A percentile compares a stretch with the other conserved stretches of the same genome.
Evolutionary conservation across 2,329 filamentous ascomycete genomes (phyloP).

Genomic region (Cercospora sp.): DNA sequence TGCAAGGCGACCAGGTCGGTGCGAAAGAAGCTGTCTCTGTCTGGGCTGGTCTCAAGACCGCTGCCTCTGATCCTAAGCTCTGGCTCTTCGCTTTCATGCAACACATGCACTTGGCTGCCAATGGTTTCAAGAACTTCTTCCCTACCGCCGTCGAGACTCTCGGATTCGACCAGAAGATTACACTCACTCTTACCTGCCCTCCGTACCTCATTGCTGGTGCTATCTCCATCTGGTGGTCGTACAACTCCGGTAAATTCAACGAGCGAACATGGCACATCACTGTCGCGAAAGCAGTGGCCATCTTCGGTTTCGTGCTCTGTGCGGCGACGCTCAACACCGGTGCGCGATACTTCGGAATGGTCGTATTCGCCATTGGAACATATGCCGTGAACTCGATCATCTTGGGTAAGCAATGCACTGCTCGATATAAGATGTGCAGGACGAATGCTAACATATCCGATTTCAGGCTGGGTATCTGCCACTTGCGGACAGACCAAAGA

Average conservation of each 20-base stretch:
- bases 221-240: constrained; percentile 37
- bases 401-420: background rate
- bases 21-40: constrained; percentile 47
- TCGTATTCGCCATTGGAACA: constrained; percentile 39
- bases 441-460: background rate
- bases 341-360: constrained; percentile 33
- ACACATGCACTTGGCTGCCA: constrained; percentile 56
- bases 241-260: constrained; percentile 42
- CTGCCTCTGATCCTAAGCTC: constrained; percentile 52
- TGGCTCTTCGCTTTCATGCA: constrained; percentile 59
- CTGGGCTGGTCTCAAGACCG: constrained; percentile 53
- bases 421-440: background rate
- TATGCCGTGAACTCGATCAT: constrained; percentile 51
- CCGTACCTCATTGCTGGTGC: constrained; percentile 38
- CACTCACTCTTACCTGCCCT: constrained; percentile 51
- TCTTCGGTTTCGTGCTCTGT: constrained; percentile 42
- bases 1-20: constrained; percentile 55
- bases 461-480: constrained; percentile 50
- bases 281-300: constrained; percentile 38
- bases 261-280: constrained; percentile 46
- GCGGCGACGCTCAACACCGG: constrained; percentile 41
- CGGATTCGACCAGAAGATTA: constrained; percentile 51
- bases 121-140: constrained; percentile 53
- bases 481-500: constrained; percentile 52
- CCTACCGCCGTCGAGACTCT: constrained; percentile 51